Conservation (phyloP, 148 eudicot genomes). For the Polygonum aviculare region DNA sequence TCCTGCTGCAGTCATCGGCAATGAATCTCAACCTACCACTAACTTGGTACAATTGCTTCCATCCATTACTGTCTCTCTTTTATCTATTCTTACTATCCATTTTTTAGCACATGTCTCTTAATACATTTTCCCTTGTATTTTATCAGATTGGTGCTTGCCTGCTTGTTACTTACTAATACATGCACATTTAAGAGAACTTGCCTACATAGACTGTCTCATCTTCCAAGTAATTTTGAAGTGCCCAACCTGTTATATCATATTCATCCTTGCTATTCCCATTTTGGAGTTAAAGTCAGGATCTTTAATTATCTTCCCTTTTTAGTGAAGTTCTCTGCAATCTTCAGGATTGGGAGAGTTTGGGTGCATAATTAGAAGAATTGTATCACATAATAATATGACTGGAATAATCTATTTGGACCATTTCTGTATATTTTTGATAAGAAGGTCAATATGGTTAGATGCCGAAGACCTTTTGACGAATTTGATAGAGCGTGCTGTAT, state of each 20-base stretch:
- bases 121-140: neutral
- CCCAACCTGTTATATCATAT: neutral
- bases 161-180: neutral
- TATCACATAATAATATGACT: neutral
- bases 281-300: too few relatives aligned
- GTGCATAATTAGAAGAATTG: neutral
- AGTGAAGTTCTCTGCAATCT: neutral
- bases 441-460: neutral
- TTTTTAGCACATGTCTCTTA: neutral
- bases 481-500: neutral
- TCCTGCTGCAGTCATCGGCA: constrained; percentile 27
- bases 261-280: neutral
- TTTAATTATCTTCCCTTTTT: neutral
- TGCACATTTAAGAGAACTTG: neutral
- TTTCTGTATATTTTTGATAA: too few relatives aligned
- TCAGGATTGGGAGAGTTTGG: neutral
- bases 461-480: neutral
- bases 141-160: neutral
- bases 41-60: constrained; percentile 28
- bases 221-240: neutral
- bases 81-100: neutral
- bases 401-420: neutral
- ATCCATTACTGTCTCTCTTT: neutral
- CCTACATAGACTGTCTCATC: neutral
- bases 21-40: constrained; percentile 21